Evolutionary conservation across 495 filamentous ascomycete species (phyloP).

Genomic region (Podospora anserina): DNA sequence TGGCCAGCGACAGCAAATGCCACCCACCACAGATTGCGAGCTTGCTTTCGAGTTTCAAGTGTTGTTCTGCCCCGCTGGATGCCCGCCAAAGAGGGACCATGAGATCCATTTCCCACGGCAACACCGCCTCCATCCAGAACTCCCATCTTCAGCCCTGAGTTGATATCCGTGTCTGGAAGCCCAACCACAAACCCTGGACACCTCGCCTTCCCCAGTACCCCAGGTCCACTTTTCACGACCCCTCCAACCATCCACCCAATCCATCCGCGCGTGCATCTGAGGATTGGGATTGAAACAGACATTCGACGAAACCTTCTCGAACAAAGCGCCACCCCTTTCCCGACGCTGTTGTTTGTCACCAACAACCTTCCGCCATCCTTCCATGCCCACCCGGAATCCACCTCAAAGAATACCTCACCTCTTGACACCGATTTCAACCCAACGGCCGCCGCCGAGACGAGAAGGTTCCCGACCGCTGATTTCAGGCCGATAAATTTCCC

Average conservation of each 20-base stretch:
- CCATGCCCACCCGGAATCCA: background rate
- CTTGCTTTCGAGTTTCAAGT: slow-evolving; percentile 10
- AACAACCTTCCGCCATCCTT: background rate
- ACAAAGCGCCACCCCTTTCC: background rate
- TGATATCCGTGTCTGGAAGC: background rate
- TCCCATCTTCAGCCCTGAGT: background rate
- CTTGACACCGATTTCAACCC: background rate
- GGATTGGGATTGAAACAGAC: slow-evolving; percentile 7
- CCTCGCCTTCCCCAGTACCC: background rate
- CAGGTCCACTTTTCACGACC: slow-evolving; percentile 11
- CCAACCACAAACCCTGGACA: background rate
- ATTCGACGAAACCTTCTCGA: slow-evolving; percentile 15
- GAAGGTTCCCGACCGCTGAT: slow-evolving; percentile 7
- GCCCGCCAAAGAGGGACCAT: background rate
- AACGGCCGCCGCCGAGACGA: background rate
- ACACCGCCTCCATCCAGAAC: background rate
- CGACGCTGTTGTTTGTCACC: background rate
- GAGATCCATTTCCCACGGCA: background rate
- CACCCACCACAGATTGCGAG: background rate
- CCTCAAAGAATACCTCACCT: background rate
- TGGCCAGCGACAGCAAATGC: background rate
- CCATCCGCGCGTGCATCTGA: slow-evolving; percentile 7
- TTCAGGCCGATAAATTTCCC: slow-evolving; percentile 10
- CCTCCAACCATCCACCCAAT: slow-evolving; percentile 4
- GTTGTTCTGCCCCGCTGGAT: slow-evolving; percentile 5